Evolutionary conservation across 495 filamentous ascomycete species (phyloP), one percentile per base, ranked within the genome.

Genomic region (Staphylotrichum longicolle): DNA sequence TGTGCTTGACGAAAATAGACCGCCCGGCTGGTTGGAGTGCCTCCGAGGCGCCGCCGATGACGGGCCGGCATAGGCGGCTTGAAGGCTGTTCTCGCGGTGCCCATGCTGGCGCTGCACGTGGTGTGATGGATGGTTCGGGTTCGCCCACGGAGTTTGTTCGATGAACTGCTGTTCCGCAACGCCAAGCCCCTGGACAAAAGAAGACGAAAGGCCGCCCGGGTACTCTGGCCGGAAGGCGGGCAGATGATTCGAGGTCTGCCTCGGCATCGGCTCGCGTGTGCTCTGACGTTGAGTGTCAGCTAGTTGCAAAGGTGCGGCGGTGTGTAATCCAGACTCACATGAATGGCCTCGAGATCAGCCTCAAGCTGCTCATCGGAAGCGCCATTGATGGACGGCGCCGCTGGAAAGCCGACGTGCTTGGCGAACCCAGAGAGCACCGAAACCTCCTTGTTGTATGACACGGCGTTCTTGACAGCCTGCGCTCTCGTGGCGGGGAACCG

Each of bases 331-430:
- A 44, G 44, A 70, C 93, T 86, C 80, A 97, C 94, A 50, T 86
- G 88, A 82, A 98, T 96, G 62, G 86, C 88, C 69, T 91, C 86
- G 42, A 97, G 77, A 74, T 98, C 94, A 54, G 91, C 88, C 41
- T 96, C 90, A 32, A 91, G 74, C 62, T 96, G 91, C 15, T 85
- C 78, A 9, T 83, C 78, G 12, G 89, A 85, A 20, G 87, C 89
- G 32, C 86, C 82, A 33, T 81, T 75, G 63, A 98, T 85, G 10
- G 86, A 80, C 20, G 94, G 94, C n/a, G 93, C 93, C 39, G 93
- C 93, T 34, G 94, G 94, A 74, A 97, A 98, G 30, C 94, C 94
- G 54, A 95, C 84, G 73, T 96, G 90, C 72, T 96, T 96, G 7
- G 92, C 91, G 58, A 98, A 82, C 20, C 94, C 93, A 7, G 91